Base-by-base conservation (phyloP, 192 early-diverging fungal genomes). In the Mortierella claussenii region DNA sequence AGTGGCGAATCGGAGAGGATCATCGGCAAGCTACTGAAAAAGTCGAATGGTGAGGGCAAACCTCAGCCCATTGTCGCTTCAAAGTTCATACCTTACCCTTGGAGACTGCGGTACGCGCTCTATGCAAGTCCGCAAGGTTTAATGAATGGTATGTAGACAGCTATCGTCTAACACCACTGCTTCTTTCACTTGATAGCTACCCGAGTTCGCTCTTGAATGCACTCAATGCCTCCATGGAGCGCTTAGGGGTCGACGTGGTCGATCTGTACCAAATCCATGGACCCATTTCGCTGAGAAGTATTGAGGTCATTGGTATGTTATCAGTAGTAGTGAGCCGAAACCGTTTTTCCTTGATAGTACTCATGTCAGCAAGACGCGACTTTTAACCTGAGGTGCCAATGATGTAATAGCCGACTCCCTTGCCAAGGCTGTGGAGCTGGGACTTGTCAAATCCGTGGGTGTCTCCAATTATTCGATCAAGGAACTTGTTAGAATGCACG, bases 181-280 rank as follows among this genome's bases (percentile, higher is more conserved):
- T 27, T n/a, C 4, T 49, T 17, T 10, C 23, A 33, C 18, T 52
- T n/a, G 28, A n/a, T 12, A 56, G 74, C 3, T 85, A 68, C 54
- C 84, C 84, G 24, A 42, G 28, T 17, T 79, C 73, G 23, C 62
- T 85, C 32, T n/a, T 86, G 34, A 69, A 48, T 43, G 69, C 84
- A 6, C 64, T 86, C 21, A 79, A 80, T 21, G 82, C 54, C 10
- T 86, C 84, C 3, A 65, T 86, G 57, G 80, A 81, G 34, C 57
- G 81, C 15, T 57, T 86, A 0, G 82, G 82, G 15, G 74, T 84
- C 18, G 63, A 69, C 27, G 52, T 69, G 31, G 48, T 75, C n/a
- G 84, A 86, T 20, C 69, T 86, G 4, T 82, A 80, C 58, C 84
- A 86, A 54, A 83, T 86, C 47, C 84, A 86, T 54, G 84, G 79